These are phyloP conservation scores for Heliamphora pulchella DNA, from an alignment of 179 eudicot genomes.

Conservation along the genomic window DNA sequence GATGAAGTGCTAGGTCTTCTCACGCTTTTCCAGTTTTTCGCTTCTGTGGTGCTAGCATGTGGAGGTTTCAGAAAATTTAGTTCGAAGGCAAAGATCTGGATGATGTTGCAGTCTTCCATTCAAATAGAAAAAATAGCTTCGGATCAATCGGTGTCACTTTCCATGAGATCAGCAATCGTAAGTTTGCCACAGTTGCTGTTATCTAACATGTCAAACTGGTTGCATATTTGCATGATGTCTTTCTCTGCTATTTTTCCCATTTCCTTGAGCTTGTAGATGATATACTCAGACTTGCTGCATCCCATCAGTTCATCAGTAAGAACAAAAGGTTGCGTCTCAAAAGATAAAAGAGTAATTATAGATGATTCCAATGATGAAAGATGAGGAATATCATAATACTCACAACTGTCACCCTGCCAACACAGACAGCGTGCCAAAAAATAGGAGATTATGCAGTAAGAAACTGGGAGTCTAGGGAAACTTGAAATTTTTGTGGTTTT, in stretches of 20 bases:
- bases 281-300: slow-evolving; percentile 58
- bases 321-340: not conserved
- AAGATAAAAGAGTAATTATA: not conserved
- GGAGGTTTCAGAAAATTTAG: slow-evolving; percentile 4
- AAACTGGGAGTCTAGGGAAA: not conserved
- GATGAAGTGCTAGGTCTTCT: not conserved
- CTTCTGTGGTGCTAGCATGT: slow-evolving; percentile 2
- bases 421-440: not conserved
- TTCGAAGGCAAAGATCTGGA: not conserved
- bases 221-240: slow-evolving; percentile 34
- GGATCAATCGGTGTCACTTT: slow-evolving; percentile 14
- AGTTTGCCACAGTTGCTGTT: slow-evolving; percentile 35
- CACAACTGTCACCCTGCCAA: not conserved
- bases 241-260: slow-evolving; percentile 51
- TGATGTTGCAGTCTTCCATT: not conserved
- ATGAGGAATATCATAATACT: not conserved
- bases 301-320: slow-evolving; percentile 12
- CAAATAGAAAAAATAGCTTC: not conserved
- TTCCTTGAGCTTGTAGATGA: slow-evolving; percentile 55
- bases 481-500: no score
- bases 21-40: not conserved
- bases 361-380: slow-evolving; percentile 7
- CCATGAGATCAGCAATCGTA: slow-evolving; percentile 43
- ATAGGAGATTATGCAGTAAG: not conserved
- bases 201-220: slow-evolving; percentile 39